Conservation (phyloP, 2,329 filamentous ascomycete genomes). For the Colletotrichum shisoi region DNA sequence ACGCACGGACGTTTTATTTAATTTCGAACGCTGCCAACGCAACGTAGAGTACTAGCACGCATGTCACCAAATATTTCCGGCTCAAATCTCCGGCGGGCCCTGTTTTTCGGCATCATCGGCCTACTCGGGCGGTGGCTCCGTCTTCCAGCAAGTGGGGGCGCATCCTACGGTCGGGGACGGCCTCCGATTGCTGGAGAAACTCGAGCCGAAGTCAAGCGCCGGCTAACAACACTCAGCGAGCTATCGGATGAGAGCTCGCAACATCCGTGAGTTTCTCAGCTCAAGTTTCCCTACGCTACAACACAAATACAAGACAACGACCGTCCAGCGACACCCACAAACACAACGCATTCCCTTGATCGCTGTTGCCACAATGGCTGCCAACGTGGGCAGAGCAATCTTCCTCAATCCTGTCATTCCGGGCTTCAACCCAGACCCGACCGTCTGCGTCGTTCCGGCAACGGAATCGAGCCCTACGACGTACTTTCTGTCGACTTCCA, state of each 20-base stretch:
- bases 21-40: no score
- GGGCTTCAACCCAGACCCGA: slow-evolving; percentile 70
- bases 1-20: no score
- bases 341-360: not conserved
- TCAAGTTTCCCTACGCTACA: not conserved
- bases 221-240: not conserved
- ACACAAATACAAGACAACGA: not conserved
- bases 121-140: slow-evolving; percentile 1
- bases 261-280: not conserved
- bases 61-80: no score
- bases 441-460: slow-evolving; percentile 51
- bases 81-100: not conserved
- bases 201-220: slow-evolving; percentile 9
- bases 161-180: not conserved
- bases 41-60: no score
- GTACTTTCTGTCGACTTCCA: slow-evolving; percentile 68
- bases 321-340: not conserved
- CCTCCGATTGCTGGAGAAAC: slow-evolving; percentile 39
- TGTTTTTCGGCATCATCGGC: not conserved
- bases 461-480: slow-evolving; percentile 44
- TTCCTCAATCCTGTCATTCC: slow-evolving; percentile 63
- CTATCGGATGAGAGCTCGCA: not conserved
- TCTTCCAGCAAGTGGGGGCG: not conserved
- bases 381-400: slow-evolving; percentile 27
- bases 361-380: not conserved